phyloP scores from a whole-genome alignment of 768 basidiomycete species.

The Podaxis sp. region DNA sequence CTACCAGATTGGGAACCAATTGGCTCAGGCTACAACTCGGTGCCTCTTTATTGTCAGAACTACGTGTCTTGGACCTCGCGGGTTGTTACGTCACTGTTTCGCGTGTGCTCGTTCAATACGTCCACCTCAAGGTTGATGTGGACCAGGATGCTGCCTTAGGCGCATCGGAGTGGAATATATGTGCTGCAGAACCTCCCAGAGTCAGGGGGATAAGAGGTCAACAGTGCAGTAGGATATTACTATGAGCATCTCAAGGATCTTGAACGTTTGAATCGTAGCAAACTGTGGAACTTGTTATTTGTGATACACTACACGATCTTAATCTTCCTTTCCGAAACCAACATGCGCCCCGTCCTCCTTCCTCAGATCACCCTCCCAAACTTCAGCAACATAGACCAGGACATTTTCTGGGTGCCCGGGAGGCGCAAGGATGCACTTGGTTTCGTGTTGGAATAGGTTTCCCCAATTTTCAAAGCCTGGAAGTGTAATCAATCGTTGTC shows the following conservation, averaged over 20 bases:
- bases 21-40: not conserved
- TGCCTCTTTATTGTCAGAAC: not conserved
- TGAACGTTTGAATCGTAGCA: no score
- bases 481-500: not conserved
- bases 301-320: not conserved
- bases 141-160: not conserved
- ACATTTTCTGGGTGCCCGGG: not conserved
- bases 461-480: not conserved
- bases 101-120: not conserved
- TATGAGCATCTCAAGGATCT: not conserved
- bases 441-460: not conserved
- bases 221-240: not conserved
- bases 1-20: not conserved
- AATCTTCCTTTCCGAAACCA: not conserved
- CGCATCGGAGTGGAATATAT: not conserved
- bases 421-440: not conserved
- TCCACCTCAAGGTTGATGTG: not conserved
- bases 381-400: not conserved
- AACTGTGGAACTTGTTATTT: not conserved
- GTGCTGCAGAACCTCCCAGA: not conserved
- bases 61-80: not conserved
- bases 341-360: not conserved
- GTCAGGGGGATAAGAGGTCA: not conserved
- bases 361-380: not conserved
- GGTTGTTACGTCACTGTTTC: not conserved